A percentile compares a stretch with the other conserved stretches of the same genome.
Evolutionary conservation across 805 yeast species (phyloP).

Genomic region (Starmerella stellata): DNA sequence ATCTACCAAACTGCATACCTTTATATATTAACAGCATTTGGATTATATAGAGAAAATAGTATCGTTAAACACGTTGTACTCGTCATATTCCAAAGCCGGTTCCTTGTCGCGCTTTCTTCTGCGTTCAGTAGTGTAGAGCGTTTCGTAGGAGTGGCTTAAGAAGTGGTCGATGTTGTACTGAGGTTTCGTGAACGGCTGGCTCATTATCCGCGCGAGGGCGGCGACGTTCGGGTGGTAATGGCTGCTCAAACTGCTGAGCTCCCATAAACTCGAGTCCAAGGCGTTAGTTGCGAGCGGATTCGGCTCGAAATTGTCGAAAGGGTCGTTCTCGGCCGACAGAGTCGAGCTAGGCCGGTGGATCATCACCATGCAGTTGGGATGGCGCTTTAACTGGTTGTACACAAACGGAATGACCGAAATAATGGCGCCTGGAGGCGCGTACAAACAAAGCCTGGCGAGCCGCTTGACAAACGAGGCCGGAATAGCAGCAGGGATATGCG

Average conservation of each 20-base stretch:
- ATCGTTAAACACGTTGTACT: slow-evolving; percentile 7
- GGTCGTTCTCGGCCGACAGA: slow-evolving; percentile 33
- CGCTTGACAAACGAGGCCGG: slow-evolving; percentile 81
- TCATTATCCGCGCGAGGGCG: slow-evolving; percentile 68
- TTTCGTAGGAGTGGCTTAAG: slow-evolving; percentile 74
- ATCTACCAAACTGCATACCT: no score
- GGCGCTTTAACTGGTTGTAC: slow-evolving; percentile 73
- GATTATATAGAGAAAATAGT: neutral
- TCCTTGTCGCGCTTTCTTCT: slow-evolving; percentile 20
- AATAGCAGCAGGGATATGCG: slow-evolving; percentile 66
- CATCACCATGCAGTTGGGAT: slow-evolving; percentile 84
- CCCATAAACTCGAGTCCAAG: slow-evolving; percentile 80
- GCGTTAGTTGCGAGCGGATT: slow-evolving; percentile 74
- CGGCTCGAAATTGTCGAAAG: slow-evolving; percentile 41
- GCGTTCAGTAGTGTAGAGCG: slow-evolving; percentile 37
- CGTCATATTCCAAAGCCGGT: slow-evolving; percentile 51
- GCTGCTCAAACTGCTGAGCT: slow-evolving; percentile 52
- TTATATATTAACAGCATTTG: no score
- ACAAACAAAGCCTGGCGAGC: slow-evolving; percentile 53
- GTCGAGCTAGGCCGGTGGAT: slow-evolving; percentile 32
- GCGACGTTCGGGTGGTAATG: slow-evolving; percentile 96
- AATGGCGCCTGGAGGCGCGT: slow-evolving; percentile 75
- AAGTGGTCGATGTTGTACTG: slow-evolving; percentile 85
- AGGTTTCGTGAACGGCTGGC: slow-evolving; percentile 72
- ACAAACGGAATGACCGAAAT: slow-evolving; percentile 79